Evolutionary conservation across 2,329 filamentous ascomycete species (phyloP).

Genomic region (Grosmannia penicillata): DNA sequence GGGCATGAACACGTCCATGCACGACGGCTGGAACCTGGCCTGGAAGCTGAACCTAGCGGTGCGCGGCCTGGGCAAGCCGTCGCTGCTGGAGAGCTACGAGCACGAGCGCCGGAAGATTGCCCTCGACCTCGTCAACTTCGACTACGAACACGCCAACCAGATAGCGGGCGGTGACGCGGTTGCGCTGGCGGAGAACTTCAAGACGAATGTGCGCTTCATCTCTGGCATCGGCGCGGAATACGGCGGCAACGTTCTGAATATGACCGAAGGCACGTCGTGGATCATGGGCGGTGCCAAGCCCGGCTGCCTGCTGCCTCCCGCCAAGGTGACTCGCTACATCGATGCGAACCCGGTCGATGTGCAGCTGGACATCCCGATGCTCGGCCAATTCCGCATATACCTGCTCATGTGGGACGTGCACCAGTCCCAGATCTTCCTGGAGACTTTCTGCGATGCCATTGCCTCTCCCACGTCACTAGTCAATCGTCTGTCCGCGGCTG

Average conservation of each 20-base stretch:
- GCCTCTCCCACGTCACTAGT: conserved; percentile 37
- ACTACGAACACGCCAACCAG: conserved; percentile 26
- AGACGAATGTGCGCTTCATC: conserved; percentile 52
- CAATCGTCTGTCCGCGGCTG: conserved; percentile 41
- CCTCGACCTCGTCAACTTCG: conserved; percentile 43
- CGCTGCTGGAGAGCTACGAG: conserved; percentile 46
- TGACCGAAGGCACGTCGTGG: conserved; percentile 21
- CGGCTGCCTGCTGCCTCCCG: conserved; percentile 46
- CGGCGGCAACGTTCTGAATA: conserved; percentile 33
- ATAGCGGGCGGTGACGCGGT: conserved; percentile 41
- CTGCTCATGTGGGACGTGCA: conserved; percentile 52
- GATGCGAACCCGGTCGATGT: conserved; percentile 67
- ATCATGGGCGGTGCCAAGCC: conserved; percentile 26
- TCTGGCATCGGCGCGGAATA: conserved; percentile 50
- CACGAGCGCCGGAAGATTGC: conserved; percentile 47
- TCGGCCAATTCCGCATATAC: conserved; percentile 65
- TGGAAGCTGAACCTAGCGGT: conserved; percentile 44
- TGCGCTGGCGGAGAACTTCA: conserved; percentile 48
- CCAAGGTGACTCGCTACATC: conserved; percentile 57
- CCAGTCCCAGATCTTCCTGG: conserved; percentile 37
- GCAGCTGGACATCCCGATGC: conserved; percentile 62
- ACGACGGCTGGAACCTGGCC: conserved; percentile 48
- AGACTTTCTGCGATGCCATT: conserved; percentile 41
- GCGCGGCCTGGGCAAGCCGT: conserved; percentile 37
- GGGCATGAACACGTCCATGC: conserved; percentile 45